Conservation (phyloP, 2,329 filamentous ascomycete genomes). For the Ophiocordyceps australis region DNA sequence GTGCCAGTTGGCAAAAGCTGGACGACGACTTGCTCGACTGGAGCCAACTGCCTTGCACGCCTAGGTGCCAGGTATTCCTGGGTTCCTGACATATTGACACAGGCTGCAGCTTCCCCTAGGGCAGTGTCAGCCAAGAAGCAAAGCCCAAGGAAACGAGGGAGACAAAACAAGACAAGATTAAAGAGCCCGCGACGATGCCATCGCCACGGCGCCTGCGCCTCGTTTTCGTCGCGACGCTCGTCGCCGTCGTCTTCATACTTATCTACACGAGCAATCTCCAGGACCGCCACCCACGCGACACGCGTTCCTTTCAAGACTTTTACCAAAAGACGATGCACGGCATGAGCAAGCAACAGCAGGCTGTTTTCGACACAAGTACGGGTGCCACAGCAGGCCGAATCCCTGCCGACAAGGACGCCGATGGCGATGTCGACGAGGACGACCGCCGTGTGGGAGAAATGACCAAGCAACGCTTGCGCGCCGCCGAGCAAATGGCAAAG, state of each 20-base stretch:
- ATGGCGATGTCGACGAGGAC: slow-evolving; percentile 37
- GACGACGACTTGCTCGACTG: no score
- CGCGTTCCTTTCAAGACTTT: slow-evolving; percentile 29
- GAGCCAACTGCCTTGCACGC: no score
- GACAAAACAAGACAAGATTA: no score
- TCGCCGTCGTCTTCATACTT: slow-evolving; percentile 47
- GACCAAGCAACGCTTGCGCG: slow-evolving; percentile 44
- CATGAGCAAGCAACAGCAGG: slow-evolving; percentile 21
- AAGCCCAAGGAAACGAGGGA: no score
- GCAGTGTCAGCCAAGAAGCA: no score
- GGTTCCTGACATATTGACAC: no score
- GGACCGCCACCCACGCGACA: slow-evolving; percentile 23
- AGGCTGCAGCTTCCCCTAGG: no score
- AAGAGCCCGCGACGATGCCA: slow-evolving; percentile 43
- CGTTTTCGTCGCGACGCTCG: slow-evolving; percentile 43
- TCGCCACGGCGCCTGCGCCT: slow-evolving; percentile 53
- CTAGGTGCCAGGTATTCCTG: no score
- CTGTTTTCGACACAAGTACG: slow-evolving; percentile 20
- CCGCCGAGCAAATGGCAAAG: slow-evolving; percentile 52
- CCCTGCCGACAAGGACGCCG: slow-evolving; percentile 29
- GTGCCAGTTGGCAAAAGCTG: no score
- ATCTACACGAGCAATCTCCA: slow-evolving; percentile 52
- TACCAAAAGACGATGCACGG: slow-evolving; percentile 41
- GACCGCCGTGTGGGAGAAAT: slow-evolving; percentile 28
- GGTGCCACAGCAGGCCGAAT: slow-evolving; percentile 19